Evolutionary conservation across 176 grass and related monocot species (phyloP).

Genomic region (Tuctoria greenei): DNA sequence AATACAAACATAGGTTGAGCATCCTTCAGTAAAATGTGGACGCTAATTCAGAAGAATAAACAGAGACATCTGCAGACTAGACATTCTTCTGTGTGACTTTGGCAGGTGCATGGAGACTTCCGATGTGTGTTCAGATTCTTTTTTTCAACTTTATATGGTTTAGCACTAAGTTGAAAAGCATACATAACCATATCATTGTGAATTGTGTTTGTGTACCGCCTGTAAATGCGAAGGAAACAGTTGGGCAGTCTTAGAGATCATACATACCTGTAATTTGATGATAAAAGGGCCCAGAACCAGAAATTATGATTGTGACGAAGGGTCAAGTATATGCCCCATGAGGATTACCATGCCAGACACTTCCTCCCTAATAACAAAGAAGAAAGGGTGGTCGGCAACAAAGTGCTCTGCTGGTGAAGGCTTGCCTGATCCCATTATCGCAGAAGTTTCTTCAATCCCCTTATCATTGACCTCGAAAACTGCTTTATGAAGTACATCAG

Average conservation of each 20-base stretch:
- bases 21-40: neutral
- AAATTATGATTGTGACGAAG: conserved; percentile 29
- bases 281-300: neutral
- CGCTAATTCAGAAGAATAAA: neutral
- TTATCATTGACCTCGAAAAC: conserved; percentile 51
- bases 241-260: neutral
- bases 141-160: neutral
- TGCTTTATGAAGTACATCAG: conserved; percentile 49
- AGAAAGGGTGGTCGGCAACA: conserved; percentile 44
- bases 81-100: neutral
- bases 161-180: neutral
- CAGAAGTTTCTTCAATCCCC: conserved; percentile 29
- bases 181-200: neutral
- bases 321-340: conserved; percentile 49
- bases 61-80: neutral
- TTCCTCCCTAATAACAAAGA: conserved; percentile 52
- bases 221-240: neutral
- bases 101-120: neutral
- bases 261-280: conserved; percentile 5
- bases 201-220: neutral
- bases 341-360: conserved; percentile 44
- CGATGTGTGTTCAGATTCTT: neutral
- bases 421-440: conserved; percentile 27
- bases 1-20: neutral
- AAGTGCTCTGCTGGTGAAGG: conserved; percentile 42